These are phyloP conservation scores for Alternaria conjuncta DNA, from an alignment of 2,329 filamentous ascomycete species.

Conservation along the genomic window DNA sequence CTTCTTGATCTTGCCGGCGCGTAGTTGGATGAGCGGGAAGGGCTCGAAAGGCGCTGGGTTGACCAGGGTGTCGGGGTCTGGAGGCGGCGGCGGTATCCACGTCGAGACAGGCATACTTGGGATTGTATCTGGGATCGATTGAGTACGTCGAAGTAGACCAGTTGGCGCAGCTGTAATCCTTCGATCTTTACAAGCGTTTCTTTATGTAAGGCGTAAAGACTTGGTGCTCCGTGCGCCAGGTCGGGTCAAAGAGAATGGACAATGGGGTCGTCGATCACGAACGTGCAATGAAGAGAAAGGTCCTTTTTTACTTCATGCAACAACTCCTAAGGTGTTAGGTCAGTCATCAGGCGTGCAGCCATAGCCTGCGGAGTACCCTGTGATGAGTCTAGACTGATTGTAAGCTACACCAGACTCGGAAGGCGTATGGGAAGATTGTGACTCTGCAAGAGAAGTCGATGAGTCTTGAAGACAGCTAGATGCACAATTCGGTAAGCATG, in stretches of 20 bases:
- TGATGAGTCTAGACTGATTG: neutral
- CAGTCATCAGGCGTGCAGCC: neutral
- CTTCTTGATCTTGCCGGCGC: constrained; percentile 63
- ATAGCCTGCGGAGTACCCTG: rapidly evolving
- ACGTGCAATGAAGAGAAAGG: neutral
- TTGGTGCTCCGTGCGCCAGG: neutral
- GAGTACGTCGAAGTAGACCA: neutral
- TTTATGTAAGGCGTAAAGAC: neutral
- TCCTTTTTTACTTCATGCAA: neutral
- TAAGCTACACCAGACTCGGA: neutral
- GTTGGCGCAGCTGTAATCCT: neutral
- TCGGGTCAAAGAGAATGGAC: neutral
- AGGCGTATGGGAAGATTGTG: neutral
- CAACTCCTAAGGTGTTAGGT: rapidly evolving
- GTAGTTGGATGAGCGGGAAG: constrained; percentile 63
- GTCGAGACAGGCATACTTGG: constrained; percentile 20
- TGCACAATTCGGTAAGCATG: neutral
- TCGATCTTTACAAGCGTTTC: neutral
- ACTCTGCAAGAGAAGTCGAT: neutral
- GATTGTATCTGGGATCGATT: neutral
- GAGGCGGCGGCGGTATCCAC: constrained; percentile 31
- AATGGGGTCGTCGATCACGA: neutral
- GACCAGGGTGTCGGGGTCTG: constrained; percentile 25
- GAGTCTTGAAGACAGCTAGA: neutral
- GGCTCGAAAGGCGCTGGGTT: constrained; percentile 35